These are phyloP conservation scores for Fusarium sp. DNA, from an alignment of 2,329 filamentous ascomycete genomes.

Conservation along the genomic window DNA sequence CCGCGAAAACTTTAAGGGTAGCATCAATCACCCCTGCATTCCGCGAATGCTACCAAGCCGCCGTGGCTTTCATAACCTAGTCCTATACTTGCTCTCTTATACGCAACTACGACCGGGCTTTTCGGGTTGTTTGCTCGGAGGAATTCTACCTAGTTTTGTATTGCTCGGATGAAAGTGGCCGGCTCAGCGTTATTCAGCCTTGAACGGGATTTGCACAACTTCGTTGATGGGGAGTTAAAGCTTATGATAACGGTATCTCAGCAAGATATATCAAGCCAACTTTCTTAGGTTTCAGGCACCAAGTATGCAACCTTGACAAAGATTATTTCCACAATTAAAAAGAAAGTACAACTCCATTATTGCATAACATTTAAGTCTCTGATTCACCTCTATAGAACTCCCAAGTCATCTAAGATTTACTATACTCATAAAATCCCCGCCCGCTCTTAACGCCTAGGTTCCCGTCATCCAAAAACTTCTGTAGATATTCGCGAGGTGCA, in stretches of 20 bases:
- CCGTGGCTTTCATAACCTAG: not conserved
- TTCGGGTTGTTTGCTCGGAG: not conserved
- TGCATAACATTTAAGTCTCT: not conserved
- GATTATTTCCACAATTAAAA: too few relatives aligned
- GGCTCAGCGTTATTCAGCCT: not conserved
- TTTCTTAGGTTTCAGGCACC: too few relatives aligned
- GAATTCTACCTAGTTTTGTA: not conserved
- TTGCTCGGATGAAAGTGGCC: not conserved
- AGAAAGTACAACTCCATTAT: not conserved
- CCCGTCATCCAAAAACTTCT: constrained; percentile 39
- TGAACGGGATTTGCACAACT: too few relatives aligned
- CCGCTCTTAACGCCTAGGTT: constrained; percentile 49
- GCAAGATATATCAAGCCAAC: too few relatives aligned
- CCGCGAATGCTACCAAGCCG: not conserved
- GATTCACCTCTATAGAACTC: not conserved
- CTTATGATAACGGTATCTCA: too few relatives aligned
- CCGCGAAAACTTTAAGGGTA: not conserved
- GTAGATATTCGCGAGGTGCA: constrained; percentile 45
- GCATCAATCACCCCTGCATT: not conserved
- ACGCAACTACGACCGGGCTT: not conserved
- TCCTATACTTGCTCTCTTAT: constrained; percentile 6
- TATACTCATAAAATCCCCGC: constrained; percentile 47
- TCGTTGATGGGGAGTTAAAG: too few relatives aligned
- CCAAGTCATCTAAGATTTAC: not conserved
- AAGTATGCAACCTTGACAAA: too few relatives aligned